Evolutionary conservation across 1,284 basidiomycete genomes (phyloP).

Genomic region (Chalciporus sp.): DNA sequence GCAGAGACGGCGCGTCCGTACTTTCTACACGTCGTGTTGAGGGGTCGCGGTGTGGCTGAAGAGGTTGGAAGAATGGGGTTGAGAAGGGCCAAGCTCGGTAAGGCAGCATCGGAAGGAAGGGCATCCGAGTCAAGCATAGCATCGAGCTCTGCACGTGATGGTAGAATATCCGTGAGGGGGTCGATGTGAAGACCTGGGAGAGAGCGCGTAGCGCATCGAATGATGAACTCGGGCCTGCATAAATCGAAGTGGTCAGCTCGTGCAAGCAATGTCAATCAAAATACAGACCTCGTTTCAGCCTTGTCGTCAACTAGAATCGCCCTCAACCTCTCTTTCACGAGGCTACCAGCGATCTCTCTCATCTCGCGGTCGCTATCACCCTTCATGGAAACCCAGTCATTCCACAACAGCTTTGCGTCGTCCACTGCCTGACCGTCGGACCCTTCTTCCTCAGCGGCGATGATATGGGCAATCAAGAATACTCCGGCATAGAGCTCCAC

Average conservation of each 20-base stretch:
- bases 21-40: constrained; percentile 50
- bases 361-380: constrained; percentile 15
- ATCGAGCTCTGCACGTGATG: constrained; percentile 49
- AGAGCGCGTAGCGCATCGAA: constrained; percentile 38
- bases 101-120: constrained; percentile 50
- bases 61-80: constrained; percentile 61
- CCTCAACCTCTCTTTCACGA: constrained; percentile 45
- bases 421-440: constrained; percentile 15
- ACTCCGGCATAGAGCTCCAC: constrained; percentile 25
- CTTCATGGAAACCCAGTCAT: constrained; percentile 33
- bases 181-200: constrained; percentile 38
- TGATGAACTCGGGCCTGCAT: constrained; percentile 50
- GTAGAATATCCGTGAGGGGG: constrained; percentile 54
- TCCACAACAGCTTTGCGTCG: constrained; percentile 42
- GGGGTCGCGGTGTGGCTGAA: constrained; percentile 31
- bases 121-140: constrained; percentile 42
- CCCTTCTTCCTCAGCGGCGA: constrained; percentile 13
- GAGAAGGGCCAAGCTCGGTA: constrained; percentile 63
- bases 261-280: not conserved
- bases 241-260: not conserved
- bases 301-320: constrained; percentile 46
- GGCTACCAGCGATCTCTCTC: constrained; percentile 26
- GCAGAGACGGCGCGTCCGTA: constrained; percentile 71
- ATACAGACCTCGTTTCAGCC: constrained; percentile 42
- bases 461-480: constrained; percentile 29